phyloP scores from a whole-genome alignment of 805 yeast genomes.

The Wickerhamiella cacticola region DNA sequence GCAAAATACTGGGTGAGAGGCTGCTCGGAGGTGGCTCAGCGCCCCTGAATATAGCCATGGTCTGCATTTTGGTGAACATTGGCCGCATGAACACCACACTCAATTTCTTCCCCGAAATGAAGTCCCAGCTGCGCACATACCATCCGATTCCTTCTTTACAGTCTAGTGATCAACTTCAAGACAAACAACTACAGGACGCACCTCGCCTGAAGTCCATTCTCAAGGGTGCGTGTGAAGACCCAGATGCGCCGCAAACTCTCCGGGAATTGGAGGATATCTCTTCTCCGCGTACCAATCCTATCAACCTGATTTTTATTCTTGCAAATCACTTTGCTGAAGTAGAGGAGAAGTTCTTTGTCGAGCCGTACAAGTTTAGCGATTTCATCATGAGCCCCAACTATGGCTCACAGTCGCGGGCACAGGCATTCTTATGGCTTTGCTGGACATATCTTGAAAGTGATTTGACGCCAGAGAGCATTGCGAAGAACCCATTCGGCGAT shows the following conservation, averaged over 20 bases:
- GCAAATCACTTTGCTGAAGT: slow-evolving; percentile 48
- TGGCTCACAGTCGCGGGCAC: slow-evolving; percentile 54
- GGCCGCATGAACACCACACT: slow-evolving; percentile 93
- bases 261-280: slow-evolving; percentile 10
- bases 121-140: slow-evolving; percentile 80
- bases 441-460: slow-evolving; percentile 72
- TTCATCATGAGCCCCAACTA: slow-evolving; percentile 52
- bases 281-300: slow-evolving; percentile 49
- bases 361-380: slow-evolving; percentile 31
- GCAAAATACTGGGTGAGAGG: slow-evolving; percentile 71
- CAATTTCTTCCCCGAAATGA: slow-evolving; percentile 88
- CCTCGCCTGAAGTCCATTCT: slow-evolving; percentile 83
- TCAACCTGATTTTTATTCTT: slow-evolving; percentile 62
- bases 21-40: slow-evolving; percentile 54
- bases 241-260: slow-evolving; percentile 30
- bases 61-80: slow-evolving; percentile 75
- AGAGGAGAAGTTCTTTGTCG: slow-evolving; percentile 32
- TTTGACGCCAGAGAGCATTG: slow-evolving; percentile 40
- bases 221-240: slow-evolving; percentile 73
- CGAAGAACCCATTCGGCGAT: slow-evolving; percentile 45
- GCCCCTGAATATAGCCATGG: slow-evolving; percentile 56
- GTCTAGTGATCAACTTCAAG: slow-evolving; percentile 37
- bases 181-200: slow-evolving; percentile 84
- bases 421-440: slow-evolving; percentile 69
- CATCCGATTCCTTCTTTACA: slow-evolving; percentile 89